These are phyloP conservation scores for Didymella arachidicola DNA, from an alignment of 2,329 filamentous ascomycete species.

Conservation along the genomic window DNA sequence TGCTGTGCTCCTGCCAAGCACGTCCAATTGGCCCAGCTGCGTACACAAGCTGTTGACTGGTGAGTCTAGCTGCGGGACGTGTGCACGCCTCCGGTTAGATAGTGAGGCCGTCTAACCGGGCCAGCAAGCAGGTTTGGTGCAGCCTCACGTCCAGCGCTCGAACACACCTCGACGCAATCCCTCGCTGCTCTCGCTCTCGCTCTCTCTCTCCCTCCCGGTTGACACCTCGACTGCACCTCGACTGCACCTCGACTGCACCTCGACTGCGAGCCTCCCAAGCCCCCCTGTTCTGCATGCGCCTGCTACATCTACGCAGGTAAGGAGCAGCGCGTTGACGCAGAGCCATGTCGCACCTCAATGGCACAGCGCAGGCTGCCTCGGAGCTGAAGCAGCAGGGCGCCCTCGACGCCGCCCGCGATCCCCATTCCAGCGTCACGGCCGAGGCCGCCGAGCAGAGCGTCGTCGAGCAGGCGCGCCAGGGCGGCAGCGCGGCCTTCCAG, in stretches of 20 bases:
- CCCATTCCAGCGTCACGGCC: constrained; percentile 70
- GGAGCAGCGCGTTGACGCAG: constrained; percentile 8
- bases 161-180: background rate
- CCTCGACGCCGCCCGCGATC: constrained; percentile 77
- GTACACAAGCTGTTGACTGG: constrained; percentile 2
- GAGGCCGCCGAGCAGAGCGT: constrained; percentile 77
- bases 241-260: constrained; percentile 5
- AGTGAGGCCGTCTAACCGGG: constrained; percentile 9
- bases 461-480: constrained; percentile 78
- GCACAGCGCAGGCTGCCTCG: constrained; percentile 44
- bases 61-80: constrained; percentile 16
- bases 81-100: constrained; percentile 12
- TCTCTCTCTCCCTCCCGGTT: background rate
- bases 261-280: background rate
- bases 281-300: constrained; percentile 12
- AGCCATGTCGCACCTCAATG: constrained; percentile 13
- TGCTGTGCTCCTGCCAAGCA: background rate
- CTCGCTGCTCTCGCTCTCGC: background rate
- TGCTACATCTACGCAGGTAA: constrained; percentile 8
- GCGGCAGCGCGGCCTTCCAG: constrained; percentile 79
- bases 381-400: constrained; percentile 86
- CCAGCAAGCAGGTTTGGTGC: constrained; percentile 33
- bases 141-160: constrained; percentile 13
- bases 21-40: background rate
- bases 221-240: constrained; percentile 6